Percentiles rank a stretch among this genome's conserved stretches.
Evolutionary conservation across 169 alveolate genomes (phyloP).

Genomic region (Eimeria zaria): DNA sequence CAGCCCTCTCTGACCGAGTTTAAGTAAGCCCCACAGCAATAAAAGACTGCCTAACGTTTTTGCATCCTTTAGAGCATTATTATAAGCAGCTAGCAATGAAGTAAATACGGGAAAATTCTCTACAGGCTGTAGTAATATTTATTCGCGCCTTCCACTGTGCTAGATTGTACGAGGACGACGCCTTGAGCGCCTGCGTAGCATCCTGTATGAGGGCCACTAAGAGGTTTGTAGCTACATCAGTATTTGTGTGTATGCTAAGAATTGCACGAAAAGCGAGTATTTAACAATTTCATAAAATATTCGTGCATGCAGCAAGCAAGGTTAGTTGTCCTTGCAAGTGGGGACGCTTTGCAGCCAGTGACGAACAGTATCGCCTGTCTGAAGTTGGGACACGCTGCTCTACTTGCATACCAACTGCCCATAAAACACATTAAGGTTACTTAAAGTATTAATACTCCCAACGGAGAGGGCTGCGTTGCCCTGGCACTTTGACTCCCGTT

Average conservation of each 20-base stretch:
- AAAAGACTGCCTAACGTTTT: background rate
- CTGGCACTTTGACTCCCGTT: no score
- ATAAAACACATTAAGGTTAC: no score
- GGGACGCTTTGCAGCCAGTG: background rate
- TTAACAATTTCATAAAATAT: background rate
- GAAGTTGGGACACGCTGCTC: background rate
- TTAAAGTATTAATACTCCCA: no score
- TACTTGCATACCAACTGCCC: background rate
- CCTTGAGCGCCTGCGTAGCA: background rate
- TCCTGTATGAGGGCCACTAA: background rate
- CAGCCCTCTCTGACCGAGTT: slow-evolving; percentile 7
- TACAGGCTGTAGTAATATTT: no score
- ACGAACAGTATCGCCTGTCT: background rate
- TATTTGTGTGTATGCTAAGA: background rate
- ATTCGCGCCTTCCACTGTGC: background rate
- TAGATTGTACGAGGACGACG: background rate
- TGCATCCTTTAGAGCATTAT: background rate
- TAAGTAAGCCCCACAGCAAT: slow-evolving; percentile 16
- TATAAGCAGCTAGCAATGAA: background rate
- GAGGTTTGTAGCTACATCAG: background rate
- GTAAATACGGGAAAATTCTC: background rate
- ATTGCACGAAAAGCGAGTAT: background rate
- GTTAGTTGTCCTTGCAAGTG: background rate
- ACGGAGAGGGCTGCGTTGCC: no score
- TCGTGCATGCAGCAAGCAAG: background rate